Base-by-base conservation (phyloP, 2,329 filamentous ascomycete species). In the Fusarium concolor region DNA sequence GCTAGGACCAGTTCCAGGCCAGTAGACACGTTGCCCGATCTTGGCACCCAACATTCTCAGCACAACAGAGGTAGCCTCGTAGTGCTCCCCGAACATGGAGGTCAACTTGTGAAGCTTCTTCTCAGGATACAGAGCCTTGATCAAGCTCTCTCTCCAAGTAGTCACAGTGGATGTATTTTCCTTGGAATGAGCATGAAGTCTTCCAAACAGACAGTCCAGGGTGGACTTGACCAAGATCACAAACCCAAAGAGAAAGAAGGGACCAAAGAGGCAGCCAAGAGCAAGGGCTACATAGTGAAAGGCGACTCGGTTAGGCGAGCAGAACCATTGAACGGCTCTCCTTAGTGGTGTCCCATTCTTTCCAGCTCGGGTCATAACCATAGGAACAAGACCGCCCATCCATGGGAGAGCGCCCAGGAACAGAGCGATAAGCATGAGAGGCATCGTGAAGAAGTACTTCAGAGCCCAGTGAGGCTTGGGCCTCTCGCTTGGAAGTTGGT, bases 291-390 rank as follows among this genome's bases (percentile, higher is more conserved):
- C 44, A 10, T 46, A 62, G 3, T 62, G 58, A 2, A 45, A 62
- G 1, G 56, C 56, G 2, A 62, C 44, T 41, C 56, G 58, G 0
- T 51, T 44, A 1, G 58, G 58, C 1, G 61, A 26, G 1, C 45
- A 53, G 4, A 62, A 62, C 58, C 58, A 62, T 2, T 55, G n/a
- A 3, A 62, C 58, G 8, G 22, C 54, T 15, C 56, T 61, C 5
- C 58, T 38, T 7, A 62, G 14, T 9, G 58, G 58, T 3, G 39
- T 12, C 0, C 29, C n/a, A 1, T 35, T 6, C 0, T 7, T 11
- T 2, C 28, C 26, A 15, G 45, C 28, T 9, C 54, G 43, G 1
- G 24, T 62, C 15, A 60, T 15, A 1, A 62, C 58, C 58, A 62
- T 62, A 0, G 56, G 56, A 0, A 62, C 14, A 4, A 62, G 58